Evolutionary conservation across 1,139 yeast species (phyloP).

Genomic region (Sugiyamaella xylanicola): DNA sequence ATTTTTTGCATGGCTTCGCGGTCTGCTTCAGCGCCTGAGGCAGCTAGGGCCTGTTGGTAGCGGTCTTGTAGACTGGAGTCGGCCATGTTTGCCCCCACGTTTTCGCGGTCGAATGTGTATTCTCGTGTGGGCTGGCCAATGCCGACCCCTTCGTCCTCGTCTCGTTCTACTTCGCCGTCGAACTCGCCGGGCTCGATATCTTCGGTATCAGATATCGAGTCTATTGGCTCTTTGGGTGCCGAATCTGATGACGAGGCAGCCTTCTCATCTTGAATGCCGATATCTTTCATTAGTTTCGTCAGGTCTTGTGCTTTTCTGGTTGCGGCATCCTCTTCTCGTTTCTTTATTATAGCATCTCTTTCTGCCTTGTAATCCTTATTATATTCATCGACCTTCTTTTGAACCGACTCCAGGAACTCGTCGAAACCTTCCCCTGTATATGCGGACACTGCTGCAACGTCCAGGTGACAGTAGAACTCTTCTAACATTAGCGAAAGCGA

Average conservation of each 20-base stretch:
- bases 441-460: conserved; percentile 88
- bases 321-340: conserved; percentile 76
- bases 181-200: conserved; percentile 51
- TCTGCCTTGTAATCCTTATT: conserved; percentile 81
- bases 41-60: conserved; percentile 60
- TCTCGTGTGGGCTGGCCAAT: conserved; percentile 54
- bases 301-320: conserved; percentile 71
- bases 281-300: conserved; percentile 75
- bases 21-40: conserved; percentile 24
- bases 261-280: conserved; percentile 53
- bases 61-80: conserved; percentile 65
- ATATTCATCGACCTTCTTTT: conserved; percentile 84
- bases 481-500: conserved; percentile 96
- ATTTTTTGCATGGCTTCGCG: conserved; percentile 27
- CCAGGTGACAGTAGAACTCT: conserved; percentile 91
- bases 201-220: conserved; percentile 71
- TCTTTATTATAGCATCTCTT: conserved; percentile 75
- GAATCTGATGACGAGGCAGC: conserved; percentile 15
- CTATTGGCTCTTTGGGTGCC: conserved; percentile 45
- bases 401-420: conserved; percentile 81
- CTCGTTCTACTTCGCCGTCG: conserved; percentile 49
- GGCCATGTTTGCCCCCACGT: conserved; percentile 31
- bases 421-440: conserved; percentile 94
- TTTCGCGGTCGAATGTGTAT: conserved; percentile 70
- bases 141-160: conserved; percentile 30